Base-by-base conservation (phyloP, 164 flowering plant genomes). In the Umbilicus rupestris region DNA sequence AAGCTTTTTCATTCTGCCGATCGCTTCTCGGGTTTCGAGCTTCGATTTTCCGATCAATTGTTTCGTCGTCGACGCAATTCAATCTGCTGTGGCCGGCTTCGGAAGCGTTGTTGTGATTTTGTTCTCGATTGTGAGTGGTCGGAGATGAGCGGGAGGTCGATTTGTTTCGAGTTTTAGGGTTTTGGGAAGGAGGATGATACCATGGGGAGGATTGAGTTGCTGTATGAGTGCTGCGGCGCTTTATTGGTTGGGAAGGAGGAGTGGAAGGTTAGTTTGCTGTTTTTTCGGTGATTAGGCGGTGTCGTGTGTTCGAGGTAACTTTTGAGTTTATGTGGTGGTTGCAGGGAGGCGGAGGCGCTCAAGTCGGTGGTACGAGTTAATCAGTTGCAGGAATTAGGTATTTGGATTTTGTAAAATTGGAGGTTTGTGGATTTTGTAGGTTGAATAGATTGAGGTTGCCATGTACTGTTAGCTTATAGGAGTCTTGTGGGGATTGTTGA, bases 171-270 rank as follows among this genome's bases (percentile, higher is more conserved):
- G 5, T 24, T 52, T 52, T 24, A 14, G 59, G 59, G 59, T 52
- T 52, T 24, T 52, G 44, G 30, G 55, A 52, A 26, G 31, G 59
- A 52, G 31, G 59, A 88, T 89, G 98, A 63, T 86, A 65, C 97
- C 98, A 1, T 85, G 96, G 96, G 92, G 97, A 12, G 97, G 97
- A 62, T 11, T 95, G 22, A 77, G 85, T 66, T 95, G 99, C 75
- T 95, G 99, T 75, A 60, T 95, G 76, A 81, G 99, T 71, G 97
- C 95, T 8, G 94, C 96, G 39, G 98, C 95, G 49, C 90, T 95
- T 63, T 92, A 92, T 74, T 81, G 92, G 64, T 80, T 95, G 14
- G 99, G 99, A 12, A 80, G 96, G 70, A 92, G 85, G 79, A 90
- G 90, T 67, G 95, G 93, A 69, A 87, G 93, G 98, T 90, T 3